Percentiles rank a stretch among this genome's conserved stretches.
phyloP scores from a whole-genome alignment of 495 filamentous ascomycete genomes.

The Hypoxylon lienhwacheense region DNA sequence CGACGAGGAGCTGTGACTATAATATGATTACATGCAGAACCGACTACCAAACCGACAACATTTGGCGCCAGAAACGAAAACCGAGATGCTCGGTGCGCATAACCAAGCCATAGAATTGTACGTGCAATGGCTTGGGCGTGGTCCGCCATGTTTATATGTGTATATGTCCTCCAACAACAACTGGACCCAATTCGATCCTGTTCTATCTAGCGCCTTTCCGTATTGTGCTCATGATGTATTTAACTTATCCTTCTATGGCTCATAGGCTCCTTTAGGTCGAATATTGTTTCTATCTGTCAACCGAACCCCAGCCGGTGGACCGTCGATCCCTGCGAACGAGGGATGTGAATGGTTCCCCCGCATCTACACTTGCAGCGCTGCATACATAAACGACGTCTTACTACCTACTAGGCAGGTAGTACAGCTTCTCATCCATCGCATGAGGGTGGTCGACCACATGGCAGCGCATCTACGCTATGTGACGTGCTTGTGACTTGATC shows the following conservation, averaged over 20 bases:
- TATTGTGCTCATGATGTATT: constrained; percentile 35
- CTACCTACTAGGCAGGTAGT: too few relatives aligned
- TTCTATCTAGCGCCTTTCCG: constrained; percentile 26
- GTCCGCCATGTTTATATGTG: constrained; percentile 12
- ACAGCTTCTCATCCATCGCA: too few relatives aligned
- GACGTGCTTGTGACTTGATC: constrained; percentile 30
- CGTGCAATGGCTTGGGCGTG: not conserved
- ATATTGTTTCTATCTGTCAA: constrained; percentile 24
- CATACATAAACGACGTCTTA: constrained; percentile 19
- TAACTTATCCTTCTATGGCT: constrained; percentile 33
- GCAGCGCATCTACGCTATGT: constrained; percentile 1
- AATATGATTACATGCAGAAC: too few relatives aligned
- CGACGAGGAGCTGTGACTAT: too few relatives aligned
- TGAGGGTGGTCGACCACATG: constrained; percentile 6
- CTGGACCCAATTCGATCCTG: constrained; percentile 20
- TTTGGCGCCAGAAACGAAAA: constrained; percentile 14
- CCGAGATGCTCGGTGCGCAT: too few relatives aligned
- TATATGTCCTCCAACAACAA: constrained; percentile 6
- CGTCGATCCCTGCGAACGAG: constrained; percentile 33
- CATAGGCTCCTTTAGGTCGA: constrained; percentile 24
- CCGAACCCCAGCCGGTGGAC: constrained; percentile 24
- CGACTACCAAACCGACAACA: constrained; percentile 4
- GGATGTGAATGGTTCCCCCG: constrained; percentile 27
- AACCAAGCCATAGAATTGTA: constrained; percentile 2
- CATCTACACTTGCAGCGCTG: constrained; percentile 32